Conservation (phyloP, 2,329 filamentous ascomycete genomes). For the Elsinoe australis region DNA sequence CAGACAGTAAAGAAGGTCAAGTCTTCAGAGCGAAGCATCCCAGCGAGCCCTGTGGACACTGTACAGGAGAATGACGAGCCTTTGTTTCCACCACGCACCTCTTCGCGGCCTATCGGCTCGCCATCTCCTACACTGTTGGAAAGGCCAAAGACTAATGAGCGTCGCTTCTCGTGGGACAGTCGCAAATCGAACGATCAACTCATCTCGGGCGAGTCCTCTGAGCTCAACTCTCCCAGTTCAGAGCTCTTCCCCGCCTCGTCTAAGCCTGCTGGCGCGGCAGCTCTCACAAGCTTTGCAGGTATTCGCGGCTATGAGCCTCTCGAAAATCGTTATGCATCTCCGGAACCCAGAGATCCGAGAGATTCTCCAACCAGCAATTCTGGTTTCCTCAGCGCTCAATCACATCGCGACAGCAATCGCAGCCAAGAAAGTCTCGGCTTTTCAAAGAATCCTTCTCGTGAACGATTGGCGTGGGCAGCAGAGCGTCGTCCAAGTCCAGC, state of each 20-base stretch:
- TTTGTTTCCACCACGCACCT: slow-evolving; percentile 28
- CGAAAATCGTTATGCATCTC: slow-evolving; percentile 19
- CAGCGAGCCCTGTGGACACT: slow-evolving; percentile 11
- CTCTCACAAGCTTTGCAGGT: slow-evolving; percentile 16
- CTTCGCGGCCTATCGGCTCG: slow-evolving; percentile 26
- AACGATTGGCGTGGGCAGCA: slow-evolving; percentile 12
- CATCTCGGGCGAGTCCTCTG: slow-evolving; percentile 19
- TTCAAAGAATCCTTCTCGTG: slow-evolving; percentile 7
- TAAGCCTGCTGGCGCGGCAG: slow-evolving; percentile 16
- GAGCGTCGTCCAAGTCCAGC: slow-evolving; percentile 9
- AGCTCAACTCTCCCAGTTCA: slow-evolving; percentile 13
- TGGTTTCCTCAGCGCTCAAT: slow-evolving; percentile 13
- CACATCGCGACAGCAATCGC: slow-evolving; percentile 16
- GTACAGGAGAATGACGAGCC: slow-evolving; percentile 28
- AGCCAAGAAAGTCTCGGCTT: slow-evolving; percentile 12
- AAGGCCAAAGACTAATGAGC: slow-evolving; percentile 19
- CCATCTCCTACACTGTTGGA: slow-evolving; percentile 21
- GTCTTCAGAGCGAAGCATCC: background rate
- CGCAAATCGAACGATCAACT: slow-evolving; percentile 29
- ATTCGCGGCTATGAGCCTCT: slow-evolving; percentile 20
- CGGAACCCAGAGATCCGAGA: slow-evolving; percentile 10
- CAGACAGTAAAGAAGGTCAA: slow-evolving; percentile 15
- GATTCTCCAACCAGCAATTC: slow-evolving; percentile 17
- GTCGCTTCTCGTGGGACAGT: slow-evolving; percentile 29
- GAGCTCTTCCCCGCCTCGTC: slow-evolving; percentile 16